A percentile compares a stretch with the other conserved stretches of the same genome.
These are phyloP conservation scores for Suillus bovinus DNA, from an alignment of 768 basidiomycete species.

Conservation along the genomic window DNA sequence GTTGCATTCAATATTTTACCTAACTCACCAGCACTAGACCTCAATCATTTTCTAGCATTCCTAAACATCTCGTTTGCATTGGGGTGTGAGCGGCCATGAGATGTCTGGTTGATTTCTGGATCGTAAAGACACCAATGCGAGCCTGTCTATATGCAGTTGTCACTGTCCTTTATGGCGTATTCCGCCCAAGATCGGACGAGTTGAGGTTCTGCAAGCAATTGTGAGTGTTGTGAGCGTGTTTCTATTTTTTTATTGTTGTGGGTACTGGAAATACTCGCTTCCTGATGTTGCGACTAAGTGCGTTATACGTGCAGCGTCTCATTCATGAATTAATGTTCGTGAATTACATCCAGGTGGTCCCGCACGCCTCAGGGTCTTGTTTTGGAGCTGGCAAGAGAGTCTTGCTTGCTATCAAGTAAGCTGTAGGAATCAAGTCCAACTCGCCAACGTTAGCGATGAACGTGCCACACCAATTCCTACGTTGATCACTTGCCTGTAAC, in stretches of 20 bases:
- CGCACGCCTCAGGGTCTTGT: neutral
- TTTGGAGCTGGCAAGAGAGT: neutral
- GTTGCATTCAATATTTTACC: neutral
- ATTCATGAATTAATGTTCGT: neutral
- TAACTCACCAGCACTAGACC: neutral
- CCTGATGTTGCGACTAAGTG: neutral
- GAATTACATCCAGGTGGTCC: neutral
- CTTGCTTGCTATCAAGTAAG: too few species aligned
- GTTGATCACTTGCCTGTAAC: neutral
- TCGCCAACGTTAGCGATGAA: neutral
- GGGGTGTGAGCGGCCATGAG: neutral
- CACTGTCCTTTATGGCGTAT: neutral
- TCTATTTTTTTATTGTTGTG: too few species aligned
- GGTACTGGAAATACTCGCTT: too few species aligned
- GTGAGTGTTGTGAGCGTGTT: too few species aligned
- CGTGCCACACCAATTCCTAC: neutral
- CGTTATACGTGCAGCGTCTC: neutral
- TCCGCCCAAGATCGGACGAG: neutral
- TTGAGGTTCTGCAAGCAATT: neutral
- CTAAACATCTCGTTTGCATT: neutral
- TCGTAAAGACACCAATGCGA: neutral
- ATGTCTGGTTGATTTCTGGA: neutral
- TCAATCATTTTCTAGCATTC: neutral
- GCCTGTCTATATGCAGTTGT: neutral
- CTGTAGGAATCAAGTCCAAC: neutral